Base-by-base conservation (phyloP, 2,329 filamentous ascomycete genomes). In the Penicillium sp. region DNA sequence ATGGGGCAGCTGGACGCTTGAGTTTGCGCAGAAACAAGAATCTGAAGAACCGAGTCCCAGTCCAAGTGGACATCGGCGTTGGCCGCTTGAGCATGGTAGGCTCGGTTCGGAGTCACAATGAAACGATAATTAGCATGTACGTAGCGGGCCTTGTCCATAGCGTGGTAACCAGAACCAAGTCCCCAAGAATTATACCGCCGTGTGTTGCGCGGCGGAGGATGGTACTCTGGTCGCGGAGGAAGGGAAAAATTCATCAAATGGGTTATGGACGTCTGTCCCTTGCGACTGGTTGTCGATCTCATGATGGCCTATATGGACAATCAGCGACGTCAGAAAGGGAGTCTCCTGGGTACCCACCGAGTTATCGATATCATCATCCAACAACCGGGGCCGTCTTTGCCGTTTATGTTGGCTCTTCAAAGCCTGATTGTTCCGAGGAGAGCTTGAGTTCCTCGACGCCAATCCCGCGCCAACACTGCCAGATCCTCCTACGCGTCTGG, bases 51-150 rank as follows among this genome's bases (percentile, higher is more conserved):
- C 68, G 92, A 88, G 67, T 88, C 86, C 95, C 95, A 99, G 70
- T 97, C 91, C 58, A 99, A 80, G 71, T 95, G 91, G 52, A 93
- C 85, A 77, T 99, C 94, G 21, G 95, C 91, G 76, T 98, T 92
- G 50, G 86, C 85, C 26, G 92, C 90, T 74, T 98, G 93, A 6
- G 87, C 85, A 63, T 87, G 85, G 75, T 98, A 99, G 71, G 90
- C 87, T 61, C 88, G 90, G 60, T 87, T 85, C 3, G 95, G 94
- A 63, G 92, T 89, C 56, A 99, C 93, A 62, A 99, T 90, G 76
- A 99, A 99, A 60, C 95, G 90, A 75, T 99, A 99, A 77, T 99
- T 99, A 67, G 95, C 93, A 76, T 99, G 93, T 17, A 99, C 89
- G 69, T 92, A 93, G 82, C 90, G 90, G 61, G 93, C 91, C 80